Percentiles rank a stretch among this genome's conserved stretches.
These are phyloP conservation scores for Solanum pennellii DNA, from an alignment of 257 asterid genomes.

Conservation along the genomic window DNA sequence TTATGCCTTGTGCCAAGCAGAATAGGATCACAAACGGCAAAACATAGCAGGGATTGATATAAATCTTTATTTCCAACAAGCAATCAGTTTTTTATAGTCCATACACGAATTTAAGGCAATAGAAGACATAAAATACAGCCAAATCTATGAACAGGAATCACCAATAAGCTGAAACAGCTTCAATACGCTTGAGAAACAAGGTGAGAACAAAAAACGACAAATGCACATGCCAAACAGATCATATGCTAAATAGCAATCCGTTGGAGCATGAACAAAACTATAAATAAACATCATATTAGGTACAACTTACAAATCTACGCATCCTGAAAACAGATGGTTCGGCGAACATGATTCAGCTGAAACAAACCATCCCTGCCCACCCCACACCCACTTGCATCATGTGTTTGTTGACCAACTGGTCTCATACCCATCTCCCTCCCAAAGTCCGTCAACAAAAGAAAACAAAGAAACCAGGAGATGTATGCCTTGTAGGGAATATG, in stretches of 20 bases:
- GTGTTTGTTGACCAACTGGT: not conserved
- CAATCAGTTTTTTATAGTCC: not conserved
- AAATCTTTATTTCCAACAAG: not conserved
- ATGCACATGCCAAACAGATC: not conserved
- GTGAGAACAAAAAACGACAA: not conserved
- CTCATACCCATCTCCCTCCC: not conserved
- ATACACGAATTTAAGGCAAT: not conserved
- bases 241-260: not conserved
- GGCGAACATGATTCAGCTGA: not conserved
- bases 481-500: not conserved
- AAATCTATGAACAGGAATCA: not conserved
- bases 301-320: not conserved
- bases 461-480: not conserved
- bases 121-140: not conserved
- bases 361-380: not conserved
- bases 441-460: not conserved
- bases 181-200: not conserved
- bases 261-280: not conserved
- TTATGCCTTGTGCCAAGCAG: not conserved
- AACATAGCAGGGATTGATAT: not conserved
- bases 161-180: not conserved
- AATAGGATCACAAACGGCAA: not conserved
- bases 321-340: not conserved
- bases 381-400: not conserved
- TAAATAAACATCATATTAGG: not conserved